Conservation (phyloP, 208 protist genomes). For the Balamuthia mandrillaris region DNA sequence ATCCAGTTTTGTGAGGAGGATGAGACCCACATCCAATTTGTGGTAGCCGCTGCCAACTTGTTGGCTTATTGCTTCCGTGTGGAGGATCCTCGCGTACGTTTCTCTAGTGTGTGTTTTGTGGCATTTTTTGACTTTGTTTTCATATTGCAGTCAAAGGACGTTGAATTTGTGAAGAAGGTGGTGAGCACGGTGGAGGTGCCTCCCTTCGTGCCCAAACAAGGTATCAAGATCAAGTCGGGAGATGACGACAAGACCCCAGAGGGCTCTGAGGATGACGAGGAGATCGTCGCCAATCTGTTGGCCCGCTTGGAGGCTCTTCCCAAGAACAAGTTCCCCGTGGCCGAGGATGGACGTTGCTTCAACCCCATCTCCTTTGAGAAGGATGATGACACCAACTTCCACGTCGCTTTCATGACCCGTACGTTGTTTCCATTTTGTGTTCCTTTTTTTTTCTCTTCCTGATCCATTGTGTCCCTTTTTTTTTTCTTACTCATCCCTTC, state of each 20-base stretch:
- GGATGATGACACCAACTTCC: slow-evolving; percentile 80
- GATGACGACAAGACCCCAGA: slow-evolving; percentile 28
- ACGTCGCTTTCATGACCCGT: slow-evolving; percentile 58
- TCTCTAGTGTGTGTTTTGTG: neutral
- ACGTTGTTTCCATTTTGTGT: no score
- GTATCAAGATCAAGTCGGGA: slow-evolving; percentile 29
- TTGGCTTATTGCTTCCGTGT: slow-evolving; percentile 63
- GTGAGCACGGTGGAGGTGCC: slow-evolving; percentile 59
- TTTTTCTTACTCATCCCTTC: slow-evolving; percentile 29
- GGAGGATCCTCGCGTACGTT: neutral
- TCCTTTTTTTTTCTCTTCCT: slow-evolving; percentile 27
- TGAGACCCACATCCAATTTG: slow-evolving; percentile 69
- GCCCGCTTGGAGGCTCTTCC: neutral
- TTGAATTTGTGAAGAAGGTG: neutral
- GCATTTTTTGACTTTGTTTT: neutral
- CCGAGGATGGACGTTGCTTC: neutral
- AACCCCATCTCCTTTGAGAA: slow-evolving; percentile 63
- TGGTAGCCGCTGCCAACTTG: slow-evolving; percentile 77
- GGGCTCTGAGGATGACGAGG: slow-evolving; percentile 25
- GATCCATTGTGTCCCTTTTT: neutral
- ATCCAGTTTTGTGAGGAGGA: slow-evolving; percentile 73
- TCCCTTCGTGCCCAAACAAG: neutral
- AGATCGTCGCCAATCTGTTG: slow-evolving; percentile 11
- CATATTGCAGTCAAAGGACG: no score
- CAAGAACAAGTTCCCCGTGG: slow-evolving; percentile 19